Evolutionary conservation across 352 stramenopile species (phyloP).

Genomic region (Blastocystis sp.): DNA sequence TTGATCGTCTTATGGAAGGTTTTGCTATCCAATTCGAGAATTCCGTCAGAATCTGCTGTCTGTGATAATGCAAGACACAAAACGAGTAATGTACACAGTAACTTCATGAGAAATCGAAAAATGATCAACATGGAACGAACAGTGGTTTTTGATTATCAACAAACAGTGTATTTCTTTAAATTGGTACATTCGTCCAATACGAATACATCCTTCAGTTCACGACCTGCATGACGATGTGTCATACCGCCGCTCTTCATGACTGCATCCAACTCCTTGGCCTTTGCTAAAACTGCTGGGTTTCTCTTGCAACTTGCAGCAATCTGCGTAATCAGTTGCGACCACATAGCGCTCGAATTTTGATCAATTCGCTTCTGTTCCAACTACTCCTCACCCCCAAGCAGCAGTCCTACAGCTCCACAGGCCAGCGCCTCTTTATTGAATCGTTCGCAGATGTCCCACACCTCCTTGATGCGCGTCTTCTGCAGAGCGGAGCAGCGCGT

Average conservation of each 20-base stretch:
- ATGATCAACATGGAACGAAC: background rate
- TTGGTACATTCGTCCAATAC: background rate
- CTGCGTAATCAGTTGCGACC: conserved; percentile 63
- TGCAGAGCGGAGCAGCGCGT: conserved; percentile 61
- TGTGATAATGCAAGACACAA: background rate
- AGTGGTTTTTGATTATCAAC: conserved; percentile 44
- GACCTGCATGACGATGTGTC: conserved; percentile 61
- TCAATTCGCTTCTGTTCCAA: conserved; percentile 38
- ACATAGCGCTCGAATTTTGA: conserved; percentile 63
- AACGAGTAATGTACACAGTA: background rate
- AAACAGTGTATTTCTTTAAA: background rate
- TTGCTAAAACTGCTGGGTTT: conserved; percentile 28
- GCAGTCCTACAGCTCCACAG: conserved; percentile 30
- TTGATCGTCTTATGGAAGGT: conserved; percentile 7
- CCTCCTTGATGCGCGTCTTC: conserved; percentile 61
- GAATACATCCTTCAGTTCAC: conserved; percentile 57
- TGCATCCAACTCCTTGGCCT: conserved; percentile 57
- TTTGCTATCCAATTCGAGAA: background rate
- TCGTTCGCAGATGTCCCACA: conserved; percentile 62
- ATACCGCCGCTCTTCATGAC: conserved; percentile 59
- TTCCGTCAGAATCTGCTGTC: conserved; percentile 6
- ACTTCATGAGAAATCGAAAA: conserved; percentile 13
- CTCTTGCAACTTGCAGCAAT: conserved; percentile 59
- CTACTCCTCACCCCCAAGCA: conserved; percentile 17
- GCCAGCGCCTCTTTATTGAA: conserved; percentile 61